Base-by-base conservation (phyloP, 345 rosid genomes). In the Syzygium grande region DNA sequence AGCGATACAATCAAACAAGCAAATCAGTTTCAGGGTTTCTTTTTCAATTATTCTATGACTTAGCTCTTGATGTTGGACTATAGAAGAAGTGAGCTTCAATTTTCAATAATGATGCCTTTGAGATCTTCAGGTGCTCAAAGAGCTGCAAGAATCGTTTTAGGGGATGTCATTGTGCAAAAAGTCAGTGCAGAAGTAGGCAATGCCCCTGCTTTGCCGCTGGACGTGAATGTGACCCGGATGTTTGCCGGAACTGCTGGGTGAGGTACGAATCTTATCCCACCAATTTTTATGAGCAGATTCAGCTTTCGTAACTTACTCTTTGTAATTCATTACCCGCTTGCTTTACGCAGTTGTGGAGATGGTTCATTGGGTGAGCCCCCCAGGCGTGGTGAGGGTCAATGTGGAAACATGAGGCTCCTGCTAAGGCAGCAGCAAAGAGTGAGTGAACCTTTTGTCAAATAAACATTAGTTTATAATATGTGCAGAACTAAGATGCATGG, bases 181-280 rank as follows among this genome's bases (percentile, higher is more conserved):
- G 99, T 88, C 99, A 96, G 91, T 96, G 99, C 93, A 94, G 99
- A 92, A 98, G 99, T 88, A 91, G 99, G 87, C 99, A 96, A 88
- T 98, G 99, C 89, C 99, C 99, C 22, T 98, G 99, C 92, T 98
- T 96, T 94, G 99, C 99, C 87, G 99, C 99, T 88, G 99, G 97
- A 22, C 96, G 99, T 80, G 99, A 98, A 93, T 98, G 99, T 89
- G 99, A 98, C 91, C 99, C 99, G 11, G 99, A 98, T 92, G 99
- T 98, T 91, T 98, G 99, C 92, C 93, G 98, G 87, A 98, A 88
- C 87, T 98, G 99, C 91, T 92, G 90, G 94, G 92, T 94, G 85
- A 92, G 99, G 99, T 97, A 92, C 83, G 52, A 6, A 86, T 51
- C n/a, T 49, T 17, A 22, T 46, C 52, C 49, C 83, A 23, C 52